Percentiles rank a stretch among this genome's conserved stretches.
Evolutionary conservation across 2,329 filamentous ascomycete genomes (phyloP).

Genomic region (Paradendryphiella salina): DNA sequence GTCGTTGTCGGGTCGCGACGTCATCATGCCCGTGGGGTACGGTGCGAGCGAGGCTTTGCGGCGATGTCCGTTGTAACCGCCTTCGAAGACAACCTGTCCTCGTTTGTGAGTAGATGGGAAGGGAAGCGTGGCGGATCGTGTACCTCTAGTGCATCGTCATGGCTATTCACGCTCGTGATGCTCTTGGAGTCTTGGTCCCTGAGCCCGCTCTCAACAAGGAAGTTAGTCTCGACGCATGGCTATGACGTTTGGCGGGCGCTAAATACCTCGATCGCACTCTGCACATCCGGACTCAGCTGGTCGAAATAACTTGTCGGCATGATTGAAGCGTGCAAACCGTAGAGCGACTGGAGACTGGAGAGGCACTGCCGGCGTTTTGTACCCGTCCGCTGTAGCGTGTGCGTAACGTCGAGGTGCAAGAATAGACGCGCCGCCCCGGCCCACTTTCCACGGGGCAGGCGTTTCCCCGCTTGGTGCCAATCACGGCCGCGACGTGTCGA

Average conservation of each 20-base stretch:
- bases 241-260: conserved; percentile 22
- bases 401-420: conserved; percentile 9
- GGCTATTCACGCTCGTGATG: conserved; percentile 36
- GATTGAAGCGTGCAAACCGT: background rate
- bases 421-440: conserved; percentile 11
- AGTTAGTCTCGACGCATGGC: conserved; percentile 36
- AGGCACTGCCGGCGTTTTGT: conserved; percentile 7
- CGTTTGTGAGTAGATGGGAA: conserved; percentile 6
- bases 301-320: conserved; percentile 34
- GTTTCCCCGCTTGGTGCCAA: conserved; percentile 30
- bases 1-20: conserved; percentile 42
- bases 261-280: conserved; percentile 34
- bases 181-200: conserved; percentile 36
- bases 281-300: conserved; percentile 18
- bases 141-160: conserved; percentile 51
- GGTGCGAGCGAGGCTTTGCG: conserved; percentile 64
- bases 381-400: conserved; percentile 7
- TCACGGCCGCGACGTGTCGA: conserved; percentile 15
- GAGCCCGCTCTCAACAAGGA: conserved; percentile 40
- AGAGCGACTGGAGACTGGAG: conserved; percentile 4
- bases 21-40: conserved; percentile 29
- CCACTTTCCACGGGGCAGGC: conserved; percentile 22
- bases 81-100: conserved; percentile 60
- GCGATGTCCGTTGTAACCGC: conserved; percentile 54
- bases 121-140: background rate